Evolutionary conservation across 2,329 filamentous ascomycete genomes (phyloP), one percentile per base, ranked within the genome.

Genomic region (Penicillium decumbens): DNA sequence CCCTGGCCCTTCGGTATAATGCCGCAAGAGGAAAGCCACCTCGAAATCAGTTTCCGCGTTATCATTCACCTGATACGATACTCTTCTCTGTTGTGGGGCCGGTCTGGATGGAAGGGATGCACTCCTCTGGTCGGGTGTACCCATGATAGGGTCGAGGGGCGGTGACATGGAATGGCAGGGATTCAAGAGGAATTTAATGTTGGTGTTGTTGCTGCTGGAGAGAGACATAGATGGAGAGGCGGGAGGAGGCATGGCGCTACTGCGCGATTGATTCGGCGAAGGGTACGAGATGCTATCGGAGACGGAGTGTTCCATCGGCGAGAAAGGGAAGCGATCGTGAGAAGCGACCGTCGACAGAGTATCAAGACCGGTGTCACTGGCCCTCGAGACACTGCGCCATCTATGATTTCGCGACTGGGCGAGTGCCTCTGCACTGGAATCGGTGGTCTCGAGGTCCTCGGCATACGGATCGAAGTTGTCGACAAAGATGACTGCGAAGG

Each of bases 381-480:
- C 50, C 44, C 51, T 61, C 28, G 64, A 61, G 23, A 58, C 63
- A 43, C 60, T 58, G 35, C 57, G 67, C 72, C 61, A 72, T 56
- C 61, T 65, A 49, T 50, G 65, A 55, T 54, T 55, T 9, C 60
- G 58, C 18, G 63, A 58, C 41, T 64, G 65, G 5, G 62, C 56
- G 23, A 67, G 53, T 13, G 65, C 56, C 39, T 62, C 56, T 1
- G 61, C 64, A 30, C 67, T 63, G 1, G 65, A 62, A 33, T 67
- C 65, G 3, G 65, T 62, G n/a, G 63, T 56, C 37, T 71, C 69
- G 12, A 74, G 60, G 43, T 76, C 72, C 47, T 82, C 79, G 24
- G 80, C 76, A 61, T 81, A 83, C 2, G 81, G 81, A 59, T 84
- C 81, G 33, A 76, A 79, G 49, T 80, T 81, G 59, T 84, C 77